Evolutionary conservation across 345 rosid genomes (phyloP), one percentile per base, ranked within the genome.

Genomic region (Trapa bicornis): DNA sequence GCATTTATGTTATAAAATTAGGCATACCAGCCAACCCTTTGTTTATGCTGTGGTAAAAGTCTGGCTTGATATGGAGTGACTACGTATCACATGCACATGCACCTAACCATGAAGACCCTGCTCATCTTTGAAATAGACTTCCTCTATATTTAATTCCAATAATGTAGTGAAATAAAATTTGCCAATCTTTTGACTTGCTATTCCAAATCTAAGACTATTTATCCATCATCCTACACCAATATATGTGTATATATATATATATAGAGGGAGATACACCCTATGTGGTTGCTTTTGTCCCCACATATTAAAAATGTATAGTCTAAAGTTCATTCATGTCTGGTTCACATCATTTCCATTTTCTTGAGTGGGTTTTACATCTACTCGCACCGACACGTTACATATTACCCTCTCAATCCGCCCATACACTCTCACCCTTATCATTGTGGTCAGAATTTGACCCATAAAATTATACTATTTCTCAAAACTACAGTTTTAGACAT

Each of bases 401-500:
- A 15, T 15, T 37, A 42, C n/a, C 17, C 32, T 6, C 9, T 65
- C 53, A 43, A 32, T 43, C 67, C 38, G 15, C 54, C n/a, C 67
- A 7, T 29, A 69, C 64, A 67, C 58, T 72, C 66, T 53, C 63
- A 71, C 47, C 63, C 35, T 38, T n/a, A 41, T 8, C 10, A 45
- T 45, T 1, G 13, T 45, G 48, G 11, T 13, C 48, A 4, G 7
- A 45, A 45, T 7, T 5, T 13, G 48, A 45, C 11, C 48, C 10
- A 42, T 3, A 8, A 42, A 2, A 45, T 45, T 45, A 39, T 3
- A 39, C 42, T 22, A 22, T 22, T 22, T 22, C 29, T 22, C 29
- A 22, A 22, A 22, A 22, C 29, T 22, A 22, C 29, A 22, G 29
- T 22, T 22, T 22, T 22, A 22, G 29, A 22, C 29, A 22, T 22